Base-by-base conservation (phyloP, 2,329 filamentous ascomycete species). In the Penicillium fuscoglaucum region DNA sequence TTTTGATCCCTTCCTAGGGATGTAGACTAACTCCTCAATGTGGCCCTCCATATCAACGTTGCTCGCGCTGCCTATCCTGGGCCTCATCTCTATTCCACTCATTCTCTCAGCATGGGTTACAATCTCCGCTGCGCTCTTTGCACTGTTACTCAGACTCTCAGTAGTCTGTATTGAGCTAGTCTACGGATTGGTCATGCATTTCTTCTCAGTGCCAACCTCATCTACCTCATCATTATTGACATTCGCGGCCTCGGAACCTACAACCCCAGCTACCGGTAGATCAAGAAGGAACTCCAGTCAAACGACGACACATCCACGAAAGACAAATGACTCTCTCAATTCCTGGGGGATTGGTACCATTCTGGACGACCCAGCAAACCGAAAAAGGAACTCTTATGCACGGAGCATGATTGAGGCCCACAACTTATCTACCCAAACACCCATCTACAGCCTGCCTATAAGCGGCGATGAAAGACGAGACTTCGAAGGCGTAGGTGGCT, bases 141-240 rank as follows among this genome's bases (percentile, higher is more conserved):
- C 88, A 37, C 81, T 90, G 49, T 80, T 84, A 67, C 74, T 87
- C 61, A 82, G 87, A 26, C 82, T 87, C 26, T 76, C 83, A 46
- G 69, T 88, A 52, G 82, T 89, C 56, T 89, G 89, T 68, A 74
- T 88, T 60, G 86, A 89, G 67, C 78, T 90, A 52, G 82, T 79
- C 44, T 72, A 85, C 21, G 84, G 83, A 8, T 76, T 88, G 4
- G 68, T 88, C 2, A 81, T 83, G 6, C 82, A 83, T 52, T 83
- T 83, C 60, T 72, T 89, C 29, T 74, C 78, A 54, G 59, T 74
- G 13, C 66, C 68, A 9, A 66, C 59, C 5, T 66, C 71, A 3
- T 51, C 65, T 9, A 68, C 61, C 10, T 66, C 64, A 2, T 72
- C 72, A 7, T 63, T 73, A 12, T 54, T 72, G 39, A 66, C 66